These are phyloP conservation scores for Cordyceps cicadae DNA, from an alignment of 2,329 filamentous ascomycete genomes.

Conservation along the genomic window DNA sequence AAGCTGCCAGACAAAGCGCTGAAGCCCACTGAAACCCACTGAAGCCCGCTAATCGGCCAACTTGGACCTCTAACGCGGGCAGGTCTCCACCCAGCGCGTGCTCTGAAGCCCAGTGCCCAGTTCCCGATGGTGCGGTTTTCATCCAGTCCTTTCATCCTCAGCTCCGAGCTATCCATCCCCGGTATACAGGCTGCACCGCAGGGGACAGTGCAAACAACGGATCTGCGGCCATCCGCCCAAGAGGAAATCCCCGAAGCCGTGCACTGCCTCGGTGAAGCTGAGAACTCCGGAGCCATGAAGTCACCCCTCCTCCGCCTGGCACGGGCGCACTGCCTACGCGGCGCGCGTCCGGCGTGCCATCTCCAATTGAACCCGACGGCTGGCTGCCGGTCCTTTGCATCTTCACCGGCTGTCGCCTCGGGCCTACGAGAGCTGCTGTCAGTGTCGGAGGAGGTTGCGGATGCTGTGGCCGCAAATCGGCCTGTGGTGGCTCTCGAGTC, in stretches of 20 bases:
- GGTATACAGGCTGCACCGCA: background rate
- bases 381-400: background rate
- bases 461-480: slow-evolving; percentile 63
- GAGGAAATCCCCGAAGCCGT: background rate
- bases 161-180: background rate
- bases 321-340: background rate
- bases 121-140: background rate
- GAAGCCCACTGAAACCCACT: background rate
- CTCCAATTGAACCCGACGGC: background rate
- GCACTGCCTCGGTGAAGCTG: background rate
- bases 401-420: slow-evolving; percentile 12
- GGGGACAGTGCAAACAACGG: background rate
- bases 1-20: background rate
- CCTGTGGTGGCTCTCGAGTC: slow-evolving; percentile 91
- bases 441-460: slow-evolving; percentile 73
- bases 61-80: background rate
- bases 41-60: background rate
- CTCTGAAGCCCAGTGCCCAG: background rate
- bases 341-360: background rate
- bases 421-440: slow-evolving; percentile 44
- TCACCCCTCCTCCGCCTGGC: background rate
- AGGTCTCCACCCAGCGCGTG: background rate
- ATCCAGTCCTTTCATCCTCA: background rate
- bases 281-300: background rate
- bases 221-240: background rate